These are phyloP conservation scores for Inonotus hispidus DNA, from an alignment of 1,284 basidiomycete species.

Conservation along the genomic window DNA sequence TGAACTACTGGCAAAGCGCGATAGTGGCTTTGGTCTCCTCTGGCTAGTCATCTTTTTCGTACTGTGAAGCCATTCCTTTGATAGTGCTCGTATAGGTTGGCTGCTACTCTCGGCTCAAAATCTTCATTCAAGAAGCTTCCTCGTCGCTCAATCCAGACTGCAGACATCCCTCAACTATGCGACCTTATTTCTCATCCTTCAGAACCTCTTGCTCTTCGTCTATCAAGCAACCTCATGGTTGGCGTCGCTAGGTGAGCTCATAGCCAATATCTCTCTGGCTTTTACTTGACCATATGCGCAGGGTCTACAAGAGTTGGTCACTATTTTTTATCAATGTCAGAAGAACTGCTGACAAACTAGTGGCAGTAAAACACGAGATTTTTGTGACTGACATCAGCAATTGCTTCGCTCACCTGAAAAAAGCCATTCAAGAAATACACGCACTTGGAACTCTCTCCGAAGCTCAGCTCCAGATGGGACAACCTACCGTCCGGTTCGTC, in stretches of 20 bases:
- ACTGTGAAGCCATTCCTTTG: not conserved
- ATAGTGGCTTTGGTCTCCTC: constrained; percentile 75
- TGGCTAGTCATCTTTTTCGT: constrained; percentile 44
- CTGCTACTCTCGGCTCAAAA: constrained; percentile 81
- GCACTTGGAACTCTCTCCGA: constrained; percentile 34
- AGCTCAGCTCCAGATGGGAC: constrained; percentile 60
- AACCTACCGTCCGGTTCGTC: constrained; percentile 54
- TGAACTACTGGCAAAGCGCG: constrained; percentile 65
- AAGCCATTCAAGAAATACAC: constrained; percentile 60
- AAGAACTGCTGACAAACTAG: not conserved
- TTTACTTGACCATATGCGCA: constrained; percentile 28
- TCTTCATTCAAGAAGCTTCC: constrained; percentile 80
- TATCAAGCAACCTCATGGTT: constrained; percentile 83
- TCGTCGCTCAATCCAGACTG: constrained; percentile 70
- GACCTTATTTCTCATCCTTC: constrained; percentile 70
- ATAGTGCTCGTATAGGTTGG: constrained; percentile 54
- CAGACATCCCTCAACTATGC: constrained; percentile 77
- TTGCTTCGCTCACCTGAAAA: constrained; percentile 71
- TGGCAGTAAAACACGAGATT: constrained; percentile 75
- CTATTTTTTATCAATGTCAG: not conserved
- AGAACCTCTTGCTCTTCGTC: constrained; percentile 79
- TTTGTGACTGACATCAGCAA: constrained; percentile 72
- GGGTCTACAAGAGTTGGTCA: constrained; percentile 64
- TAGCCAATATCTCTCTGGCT: constrained; percentile 14
- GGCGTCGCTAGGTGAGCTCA: constrained; percentile 74